phyloP scores from a whole-genome alignment of 2,329 filamentous ascomycete species.

The Daldinia sp. region DNA sequence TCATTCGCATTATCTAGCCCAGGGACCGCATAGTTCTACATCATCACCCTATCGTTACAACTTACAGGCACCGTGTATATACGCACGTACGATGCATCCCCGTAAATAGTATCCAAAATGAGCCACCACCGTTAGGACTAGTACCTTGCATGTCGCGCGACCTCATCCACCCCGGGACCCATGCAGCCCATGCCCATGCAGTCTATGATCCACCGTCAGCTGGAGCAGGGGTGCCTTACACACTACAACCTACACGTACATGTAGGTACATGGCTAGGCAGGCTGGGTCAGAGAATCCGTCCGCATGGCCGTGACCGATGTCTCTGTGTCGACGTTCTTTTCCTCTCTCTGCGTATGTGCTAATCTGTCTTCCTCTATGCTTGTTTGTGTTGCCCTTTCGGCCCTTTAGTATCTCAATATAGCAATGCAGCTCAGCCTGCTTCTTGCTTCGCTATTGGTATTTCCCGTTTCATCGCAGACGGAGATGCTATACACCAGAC shows the following conservation, averaged over 20 bases:
- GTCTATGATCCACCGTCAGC: slow-evolving; percentile 33
- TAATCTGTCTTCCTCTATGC: slow-evolving; percentile 43
- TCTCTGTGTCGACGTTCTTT: slow-evolving; percentile 39
- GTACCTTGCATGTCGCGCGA: slow-evolving; percentile 43
- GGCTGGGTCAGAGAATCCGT: slow-evolving; percentile 32
- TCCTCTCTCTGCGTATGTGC: slow-evolving; percentile 30
- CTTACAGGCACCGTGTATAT: slow-evolving; percentile 21
- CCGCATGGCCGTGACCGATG: slow-evolving; percentile 38
- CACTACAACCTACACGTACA: slow-evolving; percentile 30
- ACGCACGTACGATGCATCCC: slow-evolving; percentile 25
- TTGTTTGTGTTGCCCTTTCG: slow-evolving; percentile 48
- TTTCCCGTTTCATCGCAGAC: slow-evolving; percentile 55
- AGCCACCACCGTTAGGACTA: slow-evolving; percentile 41
- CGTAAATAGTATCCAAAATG: slow-evolving; percentile 40
- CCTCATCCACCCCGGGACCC: slow-evolving; percentile 36
- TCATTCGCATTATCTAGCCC: not conserved
- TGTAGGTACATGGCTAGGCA: slow-evolving; percentile 41
- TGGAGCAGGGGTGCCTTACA: slow-evolving; percentile 41
- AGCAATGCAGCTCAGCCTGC: slow-evolving; percentile 56
- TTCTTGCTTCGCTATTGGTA: slow-evolving; percentile 52
- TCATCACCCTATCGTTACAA: not conserved
- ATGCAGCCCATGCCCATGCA: slow-evolving; percentile 38
- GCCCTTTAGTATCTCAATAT: slow-evolving; percentile 55
- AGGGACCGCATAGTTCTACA: not conserved
- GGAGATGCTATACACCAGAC: slow-evolving; percentile 52